Evolutionary conservation across 2,329 filamentous ascomycete species (phyloP).

Genomic region (Aspergillus tubingensis): DNA sequence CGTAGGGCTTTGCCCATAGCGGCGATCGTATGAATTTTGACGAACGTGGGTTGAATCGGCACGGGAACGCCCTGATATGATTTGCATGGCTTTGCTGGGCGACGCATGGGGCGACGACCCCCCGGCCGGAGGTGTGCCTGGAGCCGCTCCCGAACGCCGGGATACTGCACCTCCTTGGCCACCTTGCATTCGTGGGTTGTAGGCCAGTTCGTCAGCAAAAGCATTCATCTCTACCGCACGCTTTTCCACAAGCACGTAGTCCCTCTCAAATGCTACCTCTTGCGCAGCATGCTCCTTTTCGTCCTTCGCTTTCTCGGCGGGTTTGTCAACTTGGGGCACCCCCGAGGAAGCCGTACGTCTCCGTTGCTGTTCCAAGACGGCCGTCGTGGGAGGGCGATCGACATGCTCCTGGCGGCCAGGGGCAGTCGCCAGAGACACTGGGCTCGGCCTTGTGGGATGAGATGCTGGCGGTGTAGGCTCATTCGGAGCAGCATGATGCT

Average conservation of each 20-base stretch:
- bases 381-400: slow-evolving; percentile 37
- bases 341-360: slow-evolving; percentile 51
- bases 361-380: slow-evolving; percentile 64
- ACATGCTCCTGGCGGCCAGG: slow-evolving; percentile 43
- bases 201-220: slow-evolving; percentile 90
- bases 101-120: slow-evolving; percentile 70
- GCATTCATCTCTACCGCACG: slow-evolving; percentile 94
- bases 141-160: slow-evolving; percentile 71
- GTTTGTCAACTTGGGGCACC: slow-evolving; percentile 48
- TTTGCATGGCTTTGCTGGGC: slow-evolving; percentile 71
- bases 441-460: slow-evolving; percentile 34
- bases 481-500: slow-evolving; percentile 27
- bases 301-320: slow-evolving; percentile 34
- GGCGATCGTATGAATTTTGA: slow-evolving; percentile 76
- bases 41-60: slow-evolving; percentile 67
- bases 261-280: slow-evolving; percentile 85
- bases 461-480: slow-evolving; percentile 30
- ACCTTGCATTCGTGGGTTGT: slow-evolving; percentile 68
- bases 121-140: slow-evolving; percentile 68
- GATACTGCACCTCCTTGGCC: slow-evolving; percentile 65
- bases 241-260: slow-evolving; percentile 96
- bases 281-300: slow-evolving; percentile 71
- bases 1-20: slow-evolving; percentile 70
- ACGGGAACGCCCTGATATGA: slow-evolving; percentile 65
- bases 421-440: slow-evolving; percentile 42